These are phyloP conservation scores for Crithidia sp. DNA, from an alignment of 208 protist species.

Conservation along the genomic window DNA sequence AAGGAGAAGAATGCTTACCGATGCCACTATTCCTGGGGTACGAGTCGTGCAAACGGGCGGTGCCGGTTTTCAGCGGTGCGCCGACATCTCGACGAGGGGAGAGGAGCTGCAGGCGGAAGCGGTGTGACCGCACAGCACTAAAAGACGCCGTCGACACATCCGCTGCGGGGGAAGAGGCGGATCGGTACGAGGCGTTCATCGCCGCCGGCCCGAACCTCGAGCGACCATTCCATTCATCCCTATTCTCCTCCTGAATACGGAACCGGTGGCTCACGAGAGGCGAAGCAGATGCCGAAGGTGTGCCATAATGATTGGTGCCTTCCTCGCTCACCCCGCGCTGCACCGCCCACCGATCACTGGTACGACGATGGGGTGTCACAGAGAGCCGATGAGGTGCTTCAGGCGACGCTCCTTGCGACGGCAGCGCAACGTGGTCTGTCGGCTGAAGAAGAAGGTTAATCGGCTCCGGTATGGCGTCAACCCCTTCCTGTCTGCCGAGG, in stretches of 20 bases:
- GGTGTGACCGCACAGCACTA: conserved; percentile 11
- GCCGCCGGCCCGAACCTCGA: neutral
- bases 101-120: conserved; percentile 25
- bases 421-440: too few relatives aligned
- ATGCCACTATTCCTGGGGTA: too few relatives aligned
- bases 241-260: too few relatives aligned
- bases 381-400: too few relatives aligned
- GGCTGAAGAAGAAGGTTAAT: conserved; percentile 9
- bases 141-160: neutral
- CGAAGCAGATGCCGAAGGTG: neutral
- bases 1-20: neutral
- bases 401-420: too few relatives aligned
- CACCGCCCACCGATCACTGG: neutral
- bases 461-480: conserved; percentile 55
- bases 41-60: too few relatives aligned
- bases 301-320: neutral
- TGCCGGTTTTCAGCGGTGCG: neutral
- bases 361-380: too few relatives aligned
- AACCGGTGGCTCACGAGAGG: neutral
- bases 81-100: conserved; percentile 7
- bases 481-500: conserved; percentile 40
- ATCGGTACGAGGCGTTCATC: neutral
- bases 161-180: neutral
- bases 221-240: neutral
- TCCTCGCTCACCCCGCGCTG: neutral